Percentiles rank a stretch among this genome's conserved stretches.
phyloP scores from a whole-genome alignment of 345 rosid species.

The Carallia pectinifolia region DNA sequence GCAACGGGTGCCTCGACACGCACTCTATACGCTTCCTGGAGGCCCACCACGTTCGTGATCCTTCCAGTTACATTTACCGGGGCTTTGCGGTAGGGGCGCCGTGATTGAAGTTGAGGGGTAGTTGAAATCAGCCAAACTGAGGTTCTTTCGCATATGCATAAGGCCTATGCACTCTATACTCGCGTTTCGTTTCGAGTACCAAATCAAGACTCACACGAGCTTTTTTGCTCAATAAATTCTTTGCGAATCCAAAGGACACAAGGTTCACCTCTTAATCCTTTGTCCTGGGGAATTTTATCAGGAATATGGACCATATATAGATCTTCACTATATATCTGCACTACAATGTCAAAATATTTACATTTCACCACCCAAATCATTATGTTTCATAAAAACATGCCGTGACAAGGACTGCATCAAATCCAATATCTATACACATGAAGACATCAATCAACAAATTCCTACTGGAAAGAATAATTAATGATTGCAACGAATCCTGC shows the following conservation, averaged over 20 bases:
- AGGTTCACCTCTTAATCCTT: neutral
- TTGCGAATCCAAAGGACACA: neutral
- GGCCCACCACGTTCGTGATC: slow-evolving; percentile 2
- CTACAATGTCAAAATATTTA: slow-evolving; percentile 11
- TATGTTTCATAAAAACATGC: slow-evolving; percentile 29
- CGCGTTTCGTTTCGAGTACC: neutral
- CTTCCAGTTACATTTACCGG: neutral
- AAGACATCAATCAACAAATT: slow-evolving; percentile 44
- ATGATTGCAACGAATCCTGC: slow-evolving; percentile 34
- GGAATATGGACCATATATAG: neutral
- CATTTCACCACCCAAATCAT: slow-evolving; percentile 29
- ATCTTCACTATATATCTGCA: neutral
- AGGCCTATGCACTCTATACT: neutral
- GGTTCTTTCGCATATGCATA: slow-evolving; percentile 18
- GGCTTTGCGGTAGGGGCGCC: neutral
- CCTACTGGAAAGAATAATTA: slow-evolving; percentile 47
- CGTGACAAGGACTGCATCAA: slow-evolving; percentile 29
- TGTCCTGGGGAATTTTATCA: neutral
- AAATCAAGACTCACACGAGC: neutral
- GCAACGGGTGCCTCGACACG: neutral
- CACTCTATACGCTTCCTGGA: neutral
- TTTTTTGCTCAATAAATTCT: neutral
- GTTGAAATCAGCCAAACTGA: slow-evolving; percentile 35
- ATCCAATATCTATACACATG: slow-evolving; percentile 42
- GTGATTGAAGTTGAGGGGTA: slow-evolving; percentile 40